These are phyloP conservation scores for Hyaloscypha variabilis DNA, from an alignment of 495 filamentous ascomycete species.

Conservation along the genomic window DNA sequence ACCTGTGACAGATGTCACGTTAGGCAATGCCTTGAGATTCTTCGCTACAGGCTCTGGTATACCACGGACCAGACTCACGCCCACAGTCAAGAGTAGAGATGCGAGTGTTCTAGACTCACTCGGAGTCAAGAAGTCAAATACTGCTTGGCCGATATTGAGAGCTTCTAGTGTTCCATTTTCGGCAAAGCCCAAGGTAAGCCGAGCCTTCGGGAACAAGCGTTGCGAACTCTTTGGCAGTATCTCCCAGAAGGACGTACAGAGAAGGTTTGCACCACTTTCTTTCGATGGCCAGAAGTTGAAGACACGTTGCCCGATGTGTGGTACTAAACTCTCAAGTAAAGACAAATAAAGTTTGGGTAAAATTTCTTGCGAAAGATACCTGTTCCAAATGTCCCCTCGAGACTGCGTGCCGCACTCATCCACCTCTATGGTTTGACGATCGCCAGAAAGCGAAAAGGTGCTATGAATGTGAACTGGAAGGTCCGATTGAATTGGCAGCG, in stretches of 20 bases:
- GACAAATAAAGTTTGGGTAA: constrained; percentile 40
- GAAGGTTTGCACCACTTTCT: constrained; percentile 19
- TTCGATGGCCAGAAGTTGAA: constrained; percentile 42
- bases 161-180: not conserved
- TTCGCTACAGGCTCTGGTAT: constrained; percentile 16
- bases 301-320: constrained; percentile 24
- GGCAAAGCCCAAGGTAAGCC: not conserved
- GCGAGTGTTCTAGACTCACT: constrained; percentile 15
- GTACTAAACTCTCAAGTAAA: constrained; percentile 35
- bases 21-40: constrained; percentile 7
- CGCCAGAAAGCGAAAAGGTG: constrained; percentile 38
- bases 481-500: constrained; percentile 32
- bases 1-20: not conserved
- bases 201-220: constrained; percentile 28
- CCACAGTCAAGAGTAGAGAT: constrained; percentile 16
- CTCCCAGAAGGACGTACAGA: constrained; percentile 22
- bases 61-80: constrained; percentile 19
- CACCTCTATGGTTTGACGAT: constrained; percentile 36
- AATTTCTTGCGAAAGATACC: constrained; percentile 37
- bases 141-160: constrained; percentile 19
- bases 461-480: constrained; percentile 38
- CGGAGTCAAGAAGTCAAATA: constrained; percentile 15
- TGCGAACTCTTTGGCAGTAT: constrained; percentile 14
- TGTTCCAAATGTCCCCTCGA: constrained; percentile 39
- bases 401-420: constrained; percentile 28